A percentile compares a stretch with the other conserved stretches of the same genome.
These are phyloP conservation scores for Cytospora paraplurivora DNA, from an alignment of 2,329 filamentous ascomycete genomes.

Conservation along the genomic window DNA sequence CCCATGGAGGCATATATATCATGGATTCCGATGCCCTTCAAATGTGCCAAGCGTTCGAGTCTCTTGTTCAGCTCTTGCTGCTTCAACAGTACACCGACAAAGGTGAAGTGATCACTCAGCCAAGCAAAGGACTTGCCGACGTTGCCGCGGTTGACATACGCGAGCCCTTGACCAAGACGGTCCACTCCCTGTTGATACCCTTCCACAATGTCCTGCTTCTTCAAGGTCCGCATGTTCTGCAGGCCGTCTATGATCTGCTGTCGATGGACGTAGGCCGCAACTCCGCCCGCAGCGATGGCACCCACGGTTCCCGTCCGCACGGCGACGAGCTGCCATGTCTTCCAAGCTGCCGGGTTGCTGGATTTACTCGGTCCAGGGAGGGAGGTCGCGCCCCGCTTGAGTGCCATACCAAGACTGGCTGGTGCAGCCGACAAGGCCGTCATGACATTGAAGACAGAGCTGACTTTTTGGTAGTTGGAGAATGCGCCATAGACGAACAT, in stretches of 20 bases:
- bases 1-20: slow-evolving; percentile 80
- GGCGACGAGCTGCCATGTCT: slow-evolving; percentile 65
- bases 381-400: slow-evolving; percentile 35
- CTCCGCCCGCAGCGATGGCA: slow-evolving; percentile 77
- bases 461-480: slow-evolving; percentile 60
- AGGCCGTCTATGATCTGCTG: slow-evolving; percentile 62
- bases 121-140: slow-evolving; percentile 72
- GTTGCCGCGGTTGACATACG: slow-evolving; percentile 59
- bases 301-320: slow-evolving; percentile 81
- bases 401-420: slow-evolving; percentile 45
- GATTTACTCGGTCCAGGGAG: slow-evolving; percentile 31
- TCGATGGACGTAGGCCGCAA: slow-evolving; percentile 78
- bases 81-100: slow-evolving; percentile 77
- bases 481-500: slow-evolving; percentile 65
- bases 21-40: slow-evolving; percentile 67
- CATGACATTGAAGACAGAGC: slow-evolving; percentile 59
- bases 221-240: slow-evolving; percentile 49
- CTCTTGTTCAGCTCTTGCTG: slow-evolving; percentile 71
- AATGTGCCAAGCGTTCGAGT: slow-evolving; percentile 61
- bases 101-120: slow-evolving; percentile 81
- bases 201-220: slow-evolving; percentile 49
- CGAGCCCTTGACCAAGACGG: slow-evolving; percentile 54
- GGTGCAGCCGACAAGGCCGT: slow-evolving; percentile 55
- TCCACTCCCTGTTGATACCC: slow-evolving; percentile 53
- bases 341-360: slow-evolving; percentile 46